phyloP scores from a whole-genome alignment of 2,329 filamentous ascomycete species.

The Helminthosporium solani region DNA sequence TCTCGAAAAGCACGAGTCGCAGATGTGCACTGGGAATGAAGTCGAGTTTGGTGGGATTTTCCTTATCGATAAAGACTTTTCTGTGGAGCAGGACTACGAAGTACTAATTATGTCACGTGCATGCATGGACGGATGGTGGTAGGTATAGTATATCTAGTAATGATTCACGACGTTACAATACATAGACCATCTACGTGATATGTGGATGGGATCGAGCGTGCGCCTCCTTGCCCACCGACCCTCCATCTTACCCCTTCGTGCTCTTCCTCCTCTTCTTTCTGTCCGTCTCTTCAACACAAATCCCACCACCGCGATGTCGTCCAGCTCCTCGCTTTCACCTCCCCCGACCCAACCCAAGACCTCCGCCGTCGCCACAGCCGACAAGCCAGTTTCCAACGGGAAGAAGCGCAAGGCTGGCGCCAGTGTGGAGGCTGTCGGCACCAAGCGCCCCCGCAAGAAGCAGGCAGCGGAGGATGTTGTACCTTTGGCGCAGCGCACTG shows the following conservation, averaged over 20 bases:
- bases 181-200: no score
- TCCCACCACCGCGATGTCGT: not conserved
- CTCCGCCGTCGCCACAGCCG: not conserved
- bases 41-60: no score
- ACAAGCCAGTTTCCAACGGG: slow-evolving; percentile 8
- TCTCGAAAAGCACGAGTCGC: no score
- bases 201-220: no score
- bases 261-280: no score
- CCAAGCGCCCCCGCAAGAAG: slow-evolving; percentile 53
- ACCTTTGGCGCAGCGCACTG: slow-evolving; percentile 69
- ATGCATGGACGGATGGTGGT: no score
- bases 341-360: slow-evolving; percentile 14
- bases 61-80: not conserved
- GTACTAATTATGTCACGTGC: no score
- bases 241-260: not conserved
- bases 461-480: slow-evolving; percentile 57
- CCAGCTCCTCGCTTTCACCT: slow-evolving; percentile 28
- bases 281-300: not conserved
- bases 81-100: not conserved
- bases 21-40: no score
- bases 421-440: slow-evolving; percentile 7
- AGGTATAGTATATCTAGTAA: no score
- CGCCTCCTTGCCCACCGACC: not conserved
- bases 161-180: no score
- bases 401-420: slow-evolving; percentile 35